phyloP scores from a whole-genome alignment of 2,329 filamentous ascomycete genomes.

The Drechslerella coelobrocha region DNA sequence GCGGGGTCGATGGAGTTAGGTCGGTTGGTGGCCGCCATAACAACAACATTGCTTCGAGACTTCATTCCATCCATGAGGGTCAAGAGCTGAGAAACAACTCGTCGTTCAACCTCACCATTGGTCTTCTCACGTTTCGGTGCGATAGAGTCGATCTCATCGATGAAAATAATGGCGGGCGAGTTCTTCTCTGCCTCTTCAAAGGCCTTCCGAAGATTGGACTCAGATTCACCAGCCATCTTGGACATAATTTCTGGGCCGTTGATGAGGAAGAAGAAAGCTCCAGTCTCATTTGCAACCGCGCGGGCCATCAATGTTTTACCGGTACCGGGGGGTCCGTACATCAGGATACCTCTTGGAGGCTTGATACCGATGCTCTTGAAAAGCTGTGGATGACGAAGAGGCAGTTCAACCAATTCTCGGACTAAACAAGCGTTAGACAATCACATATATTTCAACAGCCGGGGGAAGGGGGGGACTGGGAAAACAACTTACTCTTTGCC shows the following conservation, averaged over 20 bases:
- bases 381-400: slow-evolving; percentile 93
- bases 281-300: slow-evolving; percentile 97
- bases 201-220: slow-evolving; percentile 97
- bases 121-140: slow-evolving; percentile 99
- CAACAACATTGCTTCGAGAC: slow-evolving; percentile 95
- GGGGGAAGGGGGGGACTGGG: not conserved
- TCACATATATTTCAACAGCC: not conserved
- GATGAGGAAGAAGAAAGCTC: slow-evolving; percentile 99
- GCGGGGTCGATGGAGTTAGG: slow-evolving; percentile 99
- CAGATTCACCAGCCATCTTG: slow-evolving; percentile 99
- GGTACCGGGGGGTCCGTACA: slow-evolving; percentile 95
- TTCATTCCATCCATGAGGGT: slow-evolving; percentile 99
- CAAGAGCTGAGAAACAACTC: slow-evolving; percentile 94
- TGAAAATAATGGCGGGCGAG: slow-evolving; percentile 98
- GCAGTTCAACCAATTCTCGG: slow-evolving; percentile 96
- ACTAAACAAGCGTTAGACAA: slow-evolving; percentile 58
- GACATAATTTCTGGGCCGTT: slow-evolving; percentile 98
- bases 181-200: slow-evolving; percentile 99
- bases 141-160: slow-evolving; percentile 99
- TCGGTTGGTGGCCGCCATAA: slow-evolving; percentile 98
- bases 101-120: slow-evolving; percentile 97
- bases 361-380: slow-evolving; percentile 99
- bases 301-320: slow-evolving; percentile 99
- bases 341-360: slow-evolving; percentile 95
- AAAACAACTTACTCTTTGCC: slow-evolving; percentile 72